Base-by-base conservation (phyloP, 108 stramenopile genomes). In the Conticribra weissflogii region DNA sequence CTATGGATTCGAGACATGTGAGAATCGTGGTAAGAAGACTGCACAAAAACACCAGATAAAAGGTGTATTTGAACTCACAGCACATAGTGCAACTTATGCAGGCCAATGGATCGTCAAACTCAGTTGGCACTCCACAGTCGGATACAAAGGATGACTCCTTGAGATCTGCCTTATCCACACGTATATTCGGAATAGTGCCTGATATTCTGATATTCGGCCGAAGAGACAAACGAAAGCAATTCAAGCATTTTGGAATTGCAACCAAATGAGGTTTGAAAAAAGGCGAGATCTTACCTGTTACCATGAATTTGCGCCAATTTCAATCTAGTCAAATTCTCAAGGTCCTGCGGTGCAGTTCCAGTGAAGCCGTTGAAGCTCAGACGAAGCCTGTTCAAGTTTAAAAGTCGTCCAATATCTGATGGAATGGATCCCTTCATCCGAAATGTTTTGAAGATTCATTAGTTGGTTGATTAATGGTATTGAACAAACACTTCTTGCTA, bases 291-390 rank as follows among this genome's bases (percentile, higher is more conserved):
- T n/a, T n/a, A n/a, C n/a, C n/a, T n/a, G 25, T 76, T 76, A 33
- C 54, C 49, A 44, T 76, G 66, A 16, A 76, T 45, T 0, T 76
- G 75, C 29, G 55, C 54, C 3, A 68, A 41, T 19, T 68, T 21
- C 17, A 76, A 60, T 4, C 32, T 29, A 2, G 44, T 32, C 23
- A 60, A 44, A 0, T 44, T 0, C 0, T 0, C 16, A 15, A 83
- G 36, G 14, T 46, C 49, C 34, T 24, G 19, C 2, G 78, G 78
- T 5, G 75, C 56, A 3, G 54, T 19, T 14, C 77, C 78, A 0
- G 59, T 79, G 36, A 90, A 78, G 2, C 66, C 72, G 44, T 84
- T 91, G 33, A 85, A 70, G 46, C 70, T 68, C 14, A 93, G 56
- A 15, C 59, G 55, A 1, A 93, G 54, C 19, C 68, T 62, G 29